Conservation (phyloP, 805 yeast genomes). For the Ogataea trehalophila region DNA sequence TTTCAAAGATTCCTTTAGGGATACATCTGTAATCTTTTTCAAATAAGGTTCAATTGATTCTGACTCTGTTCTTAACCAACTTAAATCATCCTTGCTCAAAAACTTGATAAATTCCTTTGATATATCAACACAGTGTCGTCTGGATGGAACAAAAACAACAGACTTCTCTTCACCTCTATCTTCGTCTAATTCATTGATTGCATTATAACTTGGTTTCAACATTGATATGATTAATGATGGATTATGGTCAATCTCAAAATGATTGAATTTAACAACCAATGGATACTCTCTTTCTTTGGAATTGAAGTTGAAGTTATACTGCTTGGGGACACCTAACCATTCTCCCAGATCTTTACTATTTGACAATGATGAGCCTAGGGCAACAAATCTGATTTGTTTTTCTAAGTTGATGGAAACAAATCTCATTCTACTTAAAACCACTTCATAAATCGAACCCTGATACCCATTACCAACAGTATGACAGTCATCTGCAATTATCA, state of each 20-base stretch:
- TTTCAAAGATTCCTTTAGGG: slow-evolving; percentile 38
- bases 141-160: slow-evolving; percentile 53
- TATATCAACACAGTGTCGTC: slow-evolving; percentile 51
- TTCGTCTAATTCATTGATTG: slow-evolving; percentile 32
- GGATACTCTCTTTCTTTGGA: slow-evolving; percentile 56
- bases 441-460: slow-evolving; percentile 65
- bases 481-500: slow-evolving; percentile 68
- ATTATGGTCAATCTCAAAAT: slow-evolving; percentile 41
- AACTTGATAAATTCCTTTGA: slow-evolving; percentile 38
- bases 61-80: slow-evolving; percentile 37
- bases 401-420: slow-evolving; percentile 67
- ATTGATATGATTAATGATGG: slow-evolving; percentile 49
- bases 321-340: slow-evolving; percentile 75
- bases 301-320: slow-evolving; percentile 62
- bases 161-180: slow-evolving; percentile 30
- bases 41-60: slow-evolving; percentile 38
- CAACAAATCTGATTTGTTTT: slow-evolving; percentile 56
- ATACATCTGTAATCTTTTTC: slow-evolving; percentile 40
- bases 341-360: slow-evolving; percentile 75
- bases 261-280: slow-evolving; percentile 52
- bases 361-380: slow-evolving; percentile 62
- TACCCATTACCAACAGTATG: slow-evolving; percentile 59
- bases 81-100: slow-evolving; percentile 30
- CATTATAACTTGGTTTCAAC: slow-evolving; percentile 45
- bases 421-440: slow-evolving; percentile 62